Evolutionary conservation across 768 basidiomycete genomes (phyloP), one percentile per base, ranked within the genome.

Genomic region (Hericium rajendrae): DNA sequence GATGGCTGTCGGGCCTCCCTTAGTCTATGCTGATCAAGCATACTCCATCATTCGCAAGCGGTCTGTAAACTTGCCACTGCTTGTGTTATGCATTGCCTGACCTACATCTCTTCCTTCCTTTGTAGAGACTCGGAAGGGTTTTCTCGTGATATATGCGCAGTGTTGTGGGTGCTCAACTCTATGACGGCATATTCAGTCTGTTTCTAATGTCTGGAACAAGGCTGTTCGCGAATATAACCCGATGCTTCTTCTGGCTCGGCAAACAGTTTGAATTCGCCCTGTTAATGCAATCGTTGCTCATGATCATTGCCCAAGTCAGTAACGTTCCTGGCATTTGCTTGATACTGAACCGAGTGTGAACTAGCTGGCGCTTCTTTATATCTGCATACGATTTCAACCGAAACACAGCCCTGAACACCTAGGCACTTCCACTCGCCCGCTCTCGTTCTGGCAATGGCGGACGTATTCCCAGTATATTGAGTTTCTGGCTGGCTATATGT

Each of bases 211-310:
- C 26, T 32, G 54, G 18, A 8, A 10, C 4, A 54, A 90, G 88
- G 63, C 74, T 91, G 37, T 76, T 88, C 58, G 88, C 90, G 52
- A 93, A 93, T 69, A 90, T 92, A 54, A 86, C 86, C 24, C 78
- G 91, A 65, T 93, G 91, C 69, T 93, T 91, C 76, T 93, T 92
- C 72, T 93, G 91, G 91, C 72, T 93, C 38, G 91, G 91, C 56
- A 74, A 84, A 40, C 86, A 66, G 54, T 93, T 91, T 68, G 91
- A 92, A 72, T 70, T 78, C 49, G 79, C 90, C 2, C 71, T 93
- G 53, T 74, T 93, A n/a, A 62, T 90, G 9, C 91, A 93, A 70
- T 90, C 88, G 16, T 70, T 92, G 56, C 73, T 93, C 53, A 90
- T 93, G 91, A 91, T 93, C 59, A 60, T 86, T 48, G 82, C 89